phyloP scores from a whole-genome alignment of 441 rosid genomes.

The Corymbia citriodora region DNA sequence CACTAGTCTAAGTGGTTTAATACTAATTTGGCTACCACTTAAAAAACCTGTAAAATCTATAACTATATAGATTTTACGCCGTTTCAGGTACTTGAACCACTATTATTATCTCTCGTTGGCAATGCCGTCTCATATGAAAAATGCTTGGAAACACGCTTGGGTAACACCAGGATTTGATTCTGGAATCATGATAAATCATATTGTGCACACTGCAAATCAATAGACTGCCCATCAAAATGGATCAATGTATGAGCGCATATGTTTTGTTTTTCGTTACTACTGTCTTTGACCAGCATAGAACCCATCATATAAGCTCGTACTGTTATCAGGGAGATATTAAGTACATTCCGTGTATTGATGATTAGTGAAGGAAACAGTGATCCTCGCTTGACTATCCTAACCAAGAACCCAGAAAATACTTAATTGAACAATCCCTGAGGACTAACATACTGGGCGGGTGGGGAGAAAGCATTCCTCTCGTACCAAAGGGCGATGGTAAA shows the following conservation, averaged over 20 bases:
- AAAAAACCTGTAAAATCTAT: no score
- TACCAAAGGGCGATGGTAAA: neutral
- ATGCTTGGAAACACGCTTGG: neutral
- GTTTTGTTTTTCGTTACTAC: neutral
- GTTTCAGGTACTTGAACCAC: neutral
- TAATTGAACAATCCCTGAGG: neutral
- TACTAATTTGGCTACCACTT: neutral
- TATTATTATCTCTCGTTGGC: rapidly evolving
- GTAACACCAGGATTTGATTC: rapidly evolving
- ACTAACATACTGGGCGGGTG: neutral
- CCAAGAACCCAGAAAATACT: neutral
- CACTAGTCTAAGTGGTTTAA: neutral
- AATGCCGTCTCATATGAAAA: neutral
- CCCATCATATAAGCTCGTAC: neutral
- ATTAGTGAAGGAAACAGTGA: neutral
- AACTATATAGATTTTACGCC: no score
- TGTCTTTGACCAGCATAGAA: neutral
- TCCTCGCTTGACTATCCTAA: neutral
- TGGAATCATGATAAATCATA: neutral
- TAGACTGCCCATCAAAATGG: neutral
- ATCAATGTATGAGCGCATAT: neutral
- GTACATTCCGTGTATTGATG: neutral
- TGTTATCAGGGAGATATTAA: neutral
- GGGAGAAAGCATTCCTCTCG: neutral
- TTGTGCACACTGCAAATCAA: neutral